Conservation (phyloP, 192 early-diverging fungal genomes). For the Coemansia sp. region DNA sequence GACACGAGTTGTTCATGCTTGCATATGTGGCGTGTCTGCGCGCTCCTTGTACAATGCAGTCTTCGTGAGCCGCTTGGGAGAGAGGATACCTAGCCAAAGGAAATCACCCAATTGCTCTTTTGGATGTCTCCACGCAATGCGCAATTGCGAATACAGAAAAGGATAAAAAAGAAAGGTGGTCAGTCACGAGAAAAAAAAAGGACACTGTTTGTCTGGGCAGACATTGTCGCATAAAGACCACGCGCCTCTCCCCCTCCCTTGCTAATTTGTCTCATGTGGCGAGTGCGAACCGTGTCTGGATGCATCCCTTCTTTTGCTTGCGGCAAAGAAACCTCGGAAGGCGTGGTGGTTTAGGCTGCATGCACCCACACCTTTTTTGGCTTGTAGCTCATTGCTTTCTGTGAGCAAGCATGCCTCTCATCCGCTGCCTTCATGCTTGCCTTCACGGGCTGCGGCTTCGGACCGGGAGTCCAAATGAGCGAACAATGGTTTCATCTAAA, state of each 20-base stretch:
- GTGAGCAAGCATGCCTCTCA: background rate
- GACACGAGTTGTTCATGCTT: background rate
- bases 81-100: background rate
- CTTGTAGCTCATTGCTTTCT: background rate
- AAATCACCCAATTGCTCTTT: background rate
- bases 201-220: background rate
- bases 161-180: background rate
- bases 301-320: background rate
- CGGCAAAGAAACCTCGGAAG: background rate
- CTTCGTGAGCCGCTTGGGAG: background rate
- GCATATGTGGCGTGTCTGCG: constrained; percentile 8
- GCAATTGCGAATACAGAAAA: constrained; percentile 10
- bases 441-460: background rate
- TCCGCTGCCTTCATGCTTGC: background rate
- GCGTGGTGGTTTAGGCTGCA: background rate
- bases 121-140: constrained; percentile 1
- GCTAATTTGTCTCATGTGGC: background rate
- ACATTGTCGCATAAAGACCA: constrained; percentile 9
- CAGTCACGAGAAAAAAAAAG: background rate
- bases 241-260: background rate
- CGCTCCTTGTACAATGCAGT: constrained; percentile 6
- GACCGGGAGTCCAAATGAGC: background rate
- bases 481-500: constrained; percentile 1
- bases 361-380: background rate
- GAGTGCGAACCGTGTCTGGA: constrained; percentile 1